Conservation (phyloP, 768 basidiomycete species). For the Serendipita indica region DNA sequence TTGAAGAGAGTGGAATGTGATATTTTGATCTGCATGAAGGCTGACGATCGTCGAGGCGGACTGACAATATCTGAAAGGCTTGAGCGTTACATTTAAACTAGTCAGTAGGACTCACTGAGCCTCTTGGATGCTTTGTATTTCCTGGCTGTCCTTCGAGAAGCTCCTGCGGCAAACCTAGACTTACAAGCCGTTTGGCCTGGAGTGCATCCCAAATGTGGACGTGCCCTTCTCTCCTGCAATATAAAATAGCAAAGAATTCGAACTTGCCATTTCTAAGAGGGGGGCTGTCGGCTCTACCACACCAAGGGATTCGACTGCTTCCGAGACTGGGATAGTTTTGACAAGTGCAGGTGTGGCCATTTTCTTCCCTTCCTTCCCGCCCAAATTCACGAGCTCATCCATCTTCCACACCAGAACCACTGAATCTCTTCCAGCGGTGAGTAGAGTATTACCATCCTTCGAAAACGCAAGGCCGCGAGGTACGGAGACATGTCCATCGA, state of each 20-base stretch:
- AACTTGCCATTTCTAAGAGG: conserved; percentile 30
- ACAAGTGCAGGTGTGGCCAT: conserved; percentile 38
- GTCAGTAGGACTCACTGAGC: conserved; percentile 48
- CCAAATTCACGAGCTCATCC: conserved; percentile 13
- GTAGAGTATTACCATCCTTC: conserved; percentile 71
- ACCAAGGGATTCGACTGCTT: conserved; percentile 79
- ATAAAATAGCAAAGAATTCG: too few relatives aligned
- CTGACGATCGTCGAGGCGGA: conserved; percentile 53
- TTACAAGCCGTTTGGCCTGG: conserved; percentile 46
- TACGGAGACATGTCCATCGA: conserved; percentile 92
- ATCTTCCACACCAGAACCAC: conserved; percentile 91
- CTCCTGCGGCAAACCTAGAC: conserved; percentile 36
- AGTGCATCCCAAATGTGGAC: conserved; percentile 75
- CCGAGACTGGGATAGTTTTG: conserved; percentile 70
- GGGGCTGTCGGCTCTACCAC: conserved; percentile 40
- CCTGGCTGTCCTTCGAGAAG: conserved; percentile 46
- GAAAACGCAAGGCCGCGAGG: conserved; percentile 82
- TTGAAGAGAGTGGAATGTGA: conserved; percentile 74
- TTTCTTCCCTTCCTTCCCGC: conserved; percentile 36
- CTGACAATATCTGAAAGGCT: conserved; percentile 46
- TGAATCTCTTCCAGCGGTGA: conserved; percentile 85
- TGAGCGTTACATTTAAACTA: conserved; percentile 8
- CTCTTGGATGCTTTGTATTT: conserved; percentile 70
- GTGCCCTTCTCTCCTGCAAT: conserved; percentile 85
- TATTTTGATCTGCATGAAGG: conserved; percentile 92